These are phyloP conservation scores for Protostelium mycophagum DNA, from an alignment of 78 protist species.

Conservation along the genomic window DNA sequence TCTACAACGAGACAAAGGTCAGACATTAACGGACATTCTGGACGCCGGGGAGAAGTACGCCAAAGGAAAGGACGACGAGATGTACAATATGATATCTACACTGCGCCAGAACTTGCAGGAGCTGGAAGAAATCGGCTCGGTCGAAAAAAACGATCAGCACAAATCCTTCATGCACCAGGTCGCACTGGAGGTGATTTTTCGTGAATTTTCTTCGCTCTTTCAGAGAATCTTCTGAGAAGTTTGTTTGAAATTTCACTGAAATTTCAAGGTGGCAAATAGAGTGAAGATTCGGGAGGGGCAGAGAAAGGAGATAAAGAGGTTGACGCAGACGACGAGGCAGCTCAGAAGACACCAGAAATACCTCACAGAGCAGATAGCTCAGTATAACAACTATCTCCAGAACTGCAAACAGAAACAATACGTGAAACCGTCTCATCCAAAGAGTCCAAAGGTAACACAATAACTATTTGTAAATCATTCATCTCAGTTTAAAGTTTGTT, in stretches of 20 bases:
- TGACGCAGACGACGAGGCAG: slow-evolving; percentile 38
- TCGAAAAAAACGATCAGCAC: slow-evolving; percentile 14
- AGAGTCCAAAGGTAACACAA: no score
- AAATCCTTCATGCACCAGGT: slow-evolving; percentile 30
- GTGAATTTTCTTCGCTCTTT: no score
- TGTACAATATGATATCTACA: neutral
- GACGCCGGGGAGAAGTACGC: slow-evolving; percentile 24
- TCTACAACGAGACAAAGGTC: slow-evolving; percentile 7
- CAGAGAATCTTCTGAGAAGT: no score
- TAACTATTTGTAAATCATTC: no score
- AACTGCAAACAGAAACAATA: slow-evolving; percentile 5
- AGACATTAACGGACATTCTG: slow-evolving; percentile 19
- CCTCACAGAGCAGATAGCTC: slow-evolving; percentile 47
- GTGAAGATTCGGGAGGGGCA: slow-evolving; percentile 65
- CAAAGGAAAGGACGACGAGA: slow-evolving; percentile 11
- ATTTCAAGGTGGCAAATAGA: no score
- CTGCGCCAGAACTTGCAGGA: slow-evolving; percentile 28
- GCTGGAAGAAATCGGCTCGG: slow-evolving; percentile 35
- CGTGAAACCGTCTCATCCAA: no score
- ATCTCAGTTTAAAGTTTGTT: no score
- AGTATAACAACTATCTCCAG: slow-evolving; percentile 40
- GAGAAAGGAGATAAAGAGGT: slow-evolving; percentile 52
- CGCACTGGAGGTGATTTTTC: slow-evolving; percentile 47
- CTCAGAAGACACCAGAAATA: slow-evolving; percentile 41
- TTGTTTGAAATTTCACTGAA: no score